Percentiles rank a stretch among this genome's conserved stretches.
phyloP scores from a whole-genome alignment of 768 basidiomycete species.

The Hydnomerulius pinastri region DNA sequence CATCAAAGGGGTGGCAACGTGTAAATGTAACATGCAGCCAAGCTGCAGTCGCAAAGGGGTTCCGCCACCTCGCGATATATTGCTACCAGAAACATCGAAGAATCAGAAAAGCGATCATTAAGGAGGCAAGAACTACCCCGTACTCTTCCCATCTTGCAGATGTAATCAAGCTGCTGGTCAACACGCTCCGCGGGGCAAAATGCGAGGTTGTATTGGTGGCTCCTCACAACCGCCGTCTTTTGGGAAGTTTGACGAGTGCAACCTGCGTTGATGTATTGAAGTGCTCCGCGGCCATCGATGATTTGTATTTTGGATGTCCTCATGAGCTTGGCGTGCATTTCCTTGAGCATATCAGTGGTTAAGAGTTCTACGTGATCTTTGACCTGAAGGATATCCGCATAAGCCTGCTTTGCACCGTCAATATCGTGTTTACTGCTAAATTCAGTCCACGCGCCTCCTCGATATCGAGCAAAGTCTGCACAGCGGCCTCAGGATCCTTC shows the following conservation, averaged over 20 bases:
- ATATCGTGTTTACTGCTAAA: background rate
- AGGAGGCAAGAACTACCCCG: too few species aligned
- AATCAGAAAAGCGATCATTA: background rate
- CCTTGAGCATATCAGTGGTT: slow-evolving; percentile 31
- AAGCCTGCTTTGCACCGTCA: slow-evolving; percentile 20
- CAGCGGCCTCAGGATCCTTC: slow-evolving; percentile 23
- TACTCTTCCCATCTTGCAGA: slow-evolving; percentile 37
- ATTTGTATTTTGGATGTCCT: slow-evolving; percentile 32
- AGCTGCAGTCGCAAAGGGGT: slow-evolving; percentile 38
- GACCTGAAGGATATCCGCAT: slow-evolving; percentile 20
- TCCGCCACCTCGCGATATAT: slow-evolving; percentile 39
- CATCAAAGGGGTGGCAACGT: slow-evolving; percentile 37
- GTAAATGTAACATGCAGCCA: slow-evolving; percentile 37
- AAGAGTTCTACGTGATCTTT: slow-evolving; percentile 26
- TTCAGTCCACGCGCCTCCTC: slow-evolving; percentile 20
- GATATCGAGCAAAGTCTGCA: slow-evolving; percentile 22
- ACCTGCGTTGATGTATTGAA: slow-evolving; percentile 34
- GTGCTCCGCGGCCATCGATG: slow-evolving; percentile 11
- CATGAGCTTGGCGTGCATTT: slow-evolving; percentile 31
- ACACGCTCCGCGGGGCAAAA: slow-evolving; percentile 32
- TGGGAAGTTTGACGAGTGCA: slow-evolving; percentile 29
- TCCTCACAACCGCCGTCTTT: slow-evolving; percentile 32
- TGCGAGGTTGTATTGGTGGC: slow-evolving; percentile 35
- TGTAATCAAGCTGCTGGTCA: slow-evolving; percentile 35
- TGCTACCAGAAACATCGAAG: slow-evolving; percentile 21